Base-by-base conservation (phyloP, 1,284 basidiomycete species). In the Austropuccinia psidii region DNA sequence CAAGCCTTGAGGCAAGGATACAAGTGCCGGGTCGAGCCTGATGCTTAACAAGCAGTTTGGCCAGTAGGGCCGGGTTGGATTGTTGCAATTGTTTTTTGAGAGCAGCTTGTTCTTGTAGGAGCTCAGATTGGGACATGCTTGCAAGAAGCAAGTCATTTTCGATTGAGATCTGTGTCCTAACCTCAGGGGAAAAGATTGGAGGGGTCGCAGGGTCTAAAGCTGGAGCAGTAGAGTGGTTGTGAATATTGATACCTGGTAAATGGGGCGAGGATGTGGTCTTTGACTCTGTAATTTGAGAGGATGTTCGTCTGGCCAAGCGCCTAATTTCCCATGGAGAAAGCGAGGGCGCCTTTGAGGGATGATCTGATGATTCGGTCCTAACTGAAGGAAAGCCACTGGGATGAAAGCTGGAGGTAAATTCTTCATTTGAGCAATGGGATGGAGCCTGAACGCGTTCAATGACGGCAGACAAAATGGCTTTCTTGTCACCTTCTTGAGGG, bases 141-240 rank as follows among this genome's bases (percentile, higher is more conserved):
- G 70, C 49, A 21, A 73, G 50, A 21, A 50, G 43, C n/a, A 61
- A 35, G 31, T 73, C 37, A 65, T 73, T 73, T 49, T 73, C 70
- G 31, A 19, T 31, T 2, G 70, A 62, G 21, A 73, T 73, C 43
- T 64, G 58, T 41, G 4, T 61, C 35, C 41, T 37, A 13, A 41
- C 65, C 21, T 73, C 49, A 15, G 49, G 21, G 7, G 19, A 52
- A 8, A 37, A 33, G 15, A 52, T 31, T 19, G 49, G n/a, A n/a
- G 37, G 27, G 6, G n/a, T 37, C 19, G 45, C 21, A 52, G 64
- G 49, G 43, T 37, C 31, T 24, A 8, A 35, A 19, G 11, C 13
- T 52, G 37, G 24, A 31, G n/a, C 6, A 37, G 33, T 27, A 21
- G 33, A 49, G 15, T 31, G 3, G 21, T 29, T 15, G 17, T 17